Evolutionary conservation across 2,329 filamentous ascomycete species (phyloP), one percentile per base, ranked within the genome.

Genomic region (Fusarium sp.): DNA sequence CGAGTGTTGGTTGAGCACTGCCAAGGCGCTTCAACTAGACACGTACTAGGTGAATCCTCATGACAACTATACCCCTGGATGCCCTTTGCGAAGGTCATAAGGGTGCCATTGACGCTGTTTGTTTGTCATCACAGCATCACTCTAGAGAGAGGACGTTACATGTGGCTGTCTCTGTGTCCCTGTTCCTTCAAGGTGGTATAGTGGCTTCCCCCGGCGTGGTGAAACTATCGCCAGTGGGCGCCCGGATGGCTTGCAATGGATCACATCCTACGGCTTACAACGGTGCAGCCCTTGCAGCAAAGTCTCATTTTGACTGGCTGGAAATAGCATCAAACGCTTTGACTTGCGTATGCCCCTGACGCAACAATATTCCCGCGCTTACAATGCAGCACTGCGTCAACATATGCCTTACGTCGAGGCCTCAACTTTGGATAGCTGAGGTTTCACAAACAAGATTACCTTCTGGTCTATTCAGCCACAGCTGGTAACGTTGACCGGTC

Each of bases 131-230:
- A 40, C 50, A 54, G 39, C 37, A 11, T 16, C n/a, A 16, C 15
- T 23, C 18, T 23, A 4, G 18, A 31, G 37, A 12, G 47, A 51
- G 13, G n/a, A 31, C 7, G 30, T 34, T 12, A 18, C 13, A 15
- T 23, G 40, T 44, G 16, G 7, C 39, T 36, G 30, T 36, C 18
- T 55, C 18, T 48, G 54, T 40, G 41, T 40, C 18, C 40, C 31
- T 37, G 6, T 11, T 23, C 40, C 54, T 44, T 44, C 36, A 53
- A 53, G 37, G 37, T 31, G 40, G 11, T 39, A 43, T 43, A 36
- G 15, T 40, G 34, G 43, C 54, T 30, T n/a, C 18, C 50, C 56
- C 53, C 62, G 48, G 36, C 53, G 47, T 50, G 16, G 54, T 70
- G 50, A 43, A 41, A 66, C 56, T 16, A 36, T 28, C 37, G 16